These are phyloP conservation scores for Boletellus dicymbophilus DNA, from an alignment of 1,284 basidiomycete species.

Conservation along the genomic window DNA sequence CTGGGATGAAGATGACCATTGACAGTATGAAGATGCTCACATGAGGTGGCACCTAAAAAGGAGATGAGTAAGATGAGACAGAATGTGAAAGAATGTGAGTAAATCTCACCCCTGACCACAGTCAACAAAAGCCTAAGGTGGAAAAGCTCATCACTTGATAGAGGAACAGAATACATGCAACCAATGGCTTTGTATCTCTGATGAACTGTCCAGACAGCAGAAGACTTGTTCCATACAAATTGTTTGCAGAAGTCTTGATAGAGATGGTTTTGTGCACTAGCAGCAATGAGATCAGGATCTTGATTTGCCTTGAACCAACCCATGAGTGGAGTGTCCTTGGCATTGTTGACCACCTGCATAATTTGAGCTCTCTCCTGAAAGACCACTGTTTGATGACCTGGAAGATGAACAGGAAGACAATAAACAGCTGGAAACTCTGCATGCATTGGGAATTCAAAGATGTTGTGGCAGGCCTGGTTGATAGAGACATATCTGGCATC, in stretches of 20 bases:
- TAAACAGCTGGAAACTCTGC: constrained; percentile 17
- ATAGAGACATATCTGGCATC: constrained; percentile 18
- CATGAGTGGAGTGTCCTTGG: constrained; percentile 30
- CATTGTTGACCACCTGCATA: constrained; percentile 16
- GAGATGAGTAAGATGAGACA: neutral
- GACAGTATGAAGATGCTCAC: no score
- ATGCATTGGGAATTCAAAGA: constrained; percentile 23
- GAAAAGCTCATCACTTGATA: constrained; percentile 32
- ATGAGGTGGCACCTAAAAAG: constrained; percentile 24
- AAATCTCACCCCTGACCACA: constrained; percentile 22
- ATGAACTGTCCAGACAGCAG: neutral
- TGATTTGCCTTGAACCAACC: constrained; percentile 45
- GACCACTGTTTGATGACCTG: constrained; percentile 35
- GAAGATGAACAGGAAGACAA: constrained; percentile 13
- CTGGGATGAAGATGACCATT: no score
- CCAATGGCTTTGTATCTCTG: constrained; percentile 31
- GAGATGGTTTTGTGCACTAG: constrained; percentile 29
- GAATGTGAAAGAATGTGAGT: no score
- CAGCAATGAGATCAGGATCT: constrained; percentile 21
- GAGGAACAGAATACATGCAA: constrained; percentile 32
- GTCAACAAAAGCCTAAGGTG: constrained; percentile 39
- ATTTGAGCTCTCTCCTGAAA: constrained; percentile 30
- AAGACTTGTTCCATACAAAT: constrained; percentile 18
- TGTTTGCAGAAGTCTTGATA: constrained; percentile 45
- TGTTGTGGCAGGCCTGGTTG: constrained; percentile 13